Conservation (phyloP, 2,329 filamentous ascomycete genomes). For the Biscogniauxia sp. region DNA sequence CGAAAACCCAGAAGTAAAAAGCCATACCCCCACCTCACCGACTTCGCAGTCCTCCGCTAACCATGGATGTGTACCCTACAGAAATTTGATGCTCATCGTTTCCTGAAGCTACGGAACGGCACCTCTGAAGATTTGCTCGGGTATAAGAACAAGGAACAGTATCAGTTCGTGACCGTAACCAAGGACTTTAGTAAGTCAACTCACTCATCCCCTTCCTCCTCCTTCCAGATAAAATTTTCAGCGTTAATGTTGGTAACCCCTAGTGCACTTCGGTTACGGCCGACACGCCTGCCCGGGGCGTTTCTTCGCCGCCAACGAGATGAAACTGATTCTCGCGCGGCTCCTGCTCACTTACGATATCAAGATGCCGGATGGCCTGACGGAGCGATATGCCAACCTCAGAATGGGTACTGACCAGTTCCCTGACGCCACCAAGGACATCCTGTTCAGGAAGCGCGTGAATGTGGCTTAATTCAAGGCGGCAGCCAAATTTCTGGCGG, state of each 20-base stretch:
- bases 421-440: constrained; percentile 20
- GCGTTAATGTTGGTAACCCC: not conserved
- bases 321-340: constrained; percentile 41
- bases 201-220: not conserved
- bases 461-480: constrained; percentile 6
- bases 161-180: constrained; percentile 41
- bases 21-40: not conserved
- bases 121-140: constrained; percentile 23
- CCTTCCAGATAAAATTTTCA: not conserved
- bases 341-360: constrained; percentile 40
- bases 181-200: constrained; percentile 21
- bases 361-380: constrained; percentile 25
- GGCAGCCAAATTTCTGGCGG: not conserved
- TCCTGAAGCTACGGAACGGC: constrained; percentile 31
- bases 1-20: constrained; percentile 31
- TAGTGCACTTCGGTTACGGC: constrained; percentile 39
- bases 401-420: constrained; percentile 10
- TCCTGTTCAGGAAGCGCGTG: constrained; percentile 18
- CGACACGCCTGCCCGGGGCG: constrained; percentile 39
- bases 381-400: constrained; percentile 19
- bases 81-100: constrained; percentile 36
- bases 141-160: constrained; percentile 31
- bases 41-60: not conserved
- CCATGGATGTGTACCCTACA: not conserved
- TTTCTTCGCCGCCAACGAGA: constrained; percentile 43